Percentiles rank a stretch among this genome's conserved stretches.
These are phyloP conservation scores for Trypanosoma grayi DNA, from an alignment of 208 protist genomes.

Conservation along the genomic window DNA sequence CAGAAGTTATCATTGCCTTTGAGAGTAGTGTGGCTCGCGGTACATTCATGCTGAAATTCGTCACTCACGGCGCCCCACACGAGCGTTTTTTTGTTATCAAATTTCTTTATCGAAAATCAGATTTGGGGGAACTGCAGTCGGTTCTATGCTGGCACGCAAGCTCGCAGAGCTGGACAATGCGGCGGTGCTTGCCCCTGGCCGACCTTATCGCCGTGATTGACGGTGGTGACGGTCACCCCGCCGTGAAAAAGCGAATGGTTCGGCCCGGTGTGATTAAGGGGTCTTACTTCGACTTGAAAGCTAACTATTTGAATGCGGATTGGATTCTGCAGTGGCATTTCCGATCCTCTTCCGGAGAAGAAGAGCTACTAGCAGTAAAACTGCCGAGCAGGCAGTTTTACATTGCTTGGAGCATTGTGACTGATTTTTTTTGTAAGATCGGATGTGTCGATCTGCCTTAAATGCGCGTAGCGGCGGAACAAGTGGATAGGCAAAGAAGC, in stretches of 20 bases:
- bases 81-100: constrained; percentile 58
- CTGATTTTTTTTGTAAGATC: constrained; percentile 52
- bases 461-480: no score
- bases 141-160: constrained; percentile 53
- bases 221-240: constrained; percentile 39
- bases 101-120: constrained; percentile 43
- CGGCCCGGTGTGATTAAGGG: constrained; percentile 39
- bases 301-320: constrained; percentile 44
- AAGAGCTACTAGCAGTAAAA: constrained; percentile 54
- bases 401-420: constrained; percentile 62
- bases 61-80: constrained; percentile 43
- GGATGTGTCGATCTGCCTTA: no score
- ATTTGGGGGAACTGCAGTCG: constrained; percentile 19
- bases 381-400: constrained; percentile 45
- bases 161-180: constrained; percentile 41
- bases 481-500: not conserved
- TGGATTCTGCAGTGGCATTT: constrained; percentile 63
- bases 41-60: constrained; percentile 56
- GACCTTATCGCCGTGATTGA: constrained; percentile 46
- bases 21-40: constrained; percentile 58
- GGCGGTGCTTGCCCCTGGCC: constrained; percentile 51
- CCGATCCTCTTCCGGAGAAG: constrained; percentile 31
- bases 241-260: constrained; percentile 41
- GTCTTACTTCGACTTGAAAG: constrained; percentile 10
- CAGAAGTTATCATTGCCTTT: constrained; percentile 68